Evolutionary conservation across 371 early-diverging fungal genomes (phyloP).

Genomic region (Smittium culicis): DNA sequence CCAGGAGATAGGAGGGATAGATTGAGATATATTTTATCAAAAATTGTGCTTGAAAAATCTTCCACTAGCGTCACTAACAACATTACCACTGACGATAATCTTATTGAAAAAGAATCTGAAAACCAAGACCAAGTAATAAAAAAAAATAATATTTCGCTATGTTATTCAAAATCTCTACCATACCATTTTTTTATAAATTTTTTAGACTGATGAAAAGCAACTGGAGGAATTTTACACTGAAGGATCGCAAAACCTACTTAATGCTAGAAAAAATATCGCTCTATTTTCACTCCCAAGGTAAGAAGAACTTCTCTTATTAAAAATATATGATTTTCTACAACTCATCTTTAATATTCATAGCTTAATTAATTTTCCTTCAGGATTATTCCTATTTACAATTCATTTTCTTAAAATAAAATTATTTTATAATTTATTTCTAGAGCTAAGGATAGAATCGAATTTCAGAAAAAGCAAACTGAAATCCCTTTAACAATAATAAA

Average conservation of each 20-base stretch:
- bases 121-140: too few species aligned
- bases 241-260: constrained; percentile 51
- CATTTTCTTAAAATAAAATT: not conserved
- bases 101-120: too few species aligned
- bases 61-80: too few species aligned
- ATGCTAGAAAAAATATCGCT: constrained; percentile 58
- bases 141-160: too few species aligned
- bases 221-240: constrained; percentile 80
- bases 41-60: constrained; percentile 26
- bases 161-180: too few species aligned
- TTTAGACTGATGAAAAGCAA: constrained; percentile 26
- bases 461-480: constrained; percentile 50
- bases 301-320: not conserved
- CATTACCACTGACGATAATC: too few species aligned
- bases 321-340: not conserved
- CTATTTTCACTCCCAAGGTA: constrained; percentile 63
- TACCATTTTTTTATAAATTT: not conserved
- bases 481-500: constrained; percentile 58
- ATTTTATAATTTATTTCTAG: constrained; percentile 24
- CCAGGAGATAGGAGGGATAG: constrained; percentile 81
- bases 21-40: constrained; percentile 54
- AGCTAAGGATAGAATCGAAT: constrained; percentile 52
- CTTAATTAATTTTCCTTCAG: not conserved
- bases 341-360: constrained; percentile 8
- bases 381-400: too few species aligned